Conservation (phyloP, 257 asterid genomes). For the Penstemon davidsonii region DNA sequence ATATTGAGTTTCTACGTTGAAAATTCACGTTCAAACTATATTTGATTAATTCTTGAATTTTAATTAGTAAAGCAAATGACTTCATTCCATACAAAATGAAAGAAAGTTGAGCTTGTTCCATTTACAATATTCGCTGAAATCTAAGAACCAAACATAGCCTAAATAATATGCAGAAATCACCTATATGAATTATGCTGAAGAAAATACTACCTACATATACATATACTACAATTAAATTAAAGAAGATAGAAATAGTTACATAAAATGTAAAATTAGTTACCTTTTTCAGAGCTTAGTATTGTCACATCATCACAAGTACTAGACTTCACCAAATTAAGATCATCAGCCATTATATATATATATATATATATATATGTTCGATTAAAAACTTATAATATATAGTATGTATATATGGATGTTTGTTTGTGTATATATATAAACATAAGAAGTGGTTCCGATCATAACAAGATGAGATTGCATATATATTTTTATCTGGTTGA, state of each 20-base stretch:
- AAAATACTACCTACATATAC: not conserved
- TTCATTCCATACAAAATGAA: no score
- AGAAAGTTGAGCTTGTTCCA: no score
- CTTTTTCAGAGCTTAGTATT: not conserved
- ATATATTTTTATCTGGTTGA: not conserved
- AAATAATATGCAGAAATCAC: not conserved
- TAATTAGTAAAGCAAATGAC: no score
- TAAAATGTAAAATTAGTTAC: not conserved
- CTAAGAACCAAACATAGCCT: no score
- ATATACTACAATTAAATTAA: not conserved
- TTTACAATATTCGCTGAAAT: no score
- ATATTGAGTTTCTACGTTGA: not conserved
- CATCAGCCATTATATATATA: slow-evolving; percentile 34
- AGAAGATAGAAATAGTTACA: not conserved
- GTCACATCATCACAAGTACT: not conserved
- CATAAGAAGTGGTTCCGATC: no score
- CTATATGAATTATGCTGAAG: not conserved
- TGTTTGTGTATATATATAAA: not conserved
- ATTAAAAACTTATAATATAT: not conserved
- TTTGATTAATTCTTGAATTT: no score
- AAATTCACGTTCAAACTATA: no score
- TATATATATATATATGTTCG: not conserved
- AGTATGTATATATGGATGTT: not conserved
- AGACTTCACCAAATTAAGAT: slow-evolving; percentile 22
- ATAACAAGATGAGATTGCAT: no score